Base-by-base conservation (phyloP, 768 basidiomycete genomes). In the Xanthoconium stramineum region DNA sequence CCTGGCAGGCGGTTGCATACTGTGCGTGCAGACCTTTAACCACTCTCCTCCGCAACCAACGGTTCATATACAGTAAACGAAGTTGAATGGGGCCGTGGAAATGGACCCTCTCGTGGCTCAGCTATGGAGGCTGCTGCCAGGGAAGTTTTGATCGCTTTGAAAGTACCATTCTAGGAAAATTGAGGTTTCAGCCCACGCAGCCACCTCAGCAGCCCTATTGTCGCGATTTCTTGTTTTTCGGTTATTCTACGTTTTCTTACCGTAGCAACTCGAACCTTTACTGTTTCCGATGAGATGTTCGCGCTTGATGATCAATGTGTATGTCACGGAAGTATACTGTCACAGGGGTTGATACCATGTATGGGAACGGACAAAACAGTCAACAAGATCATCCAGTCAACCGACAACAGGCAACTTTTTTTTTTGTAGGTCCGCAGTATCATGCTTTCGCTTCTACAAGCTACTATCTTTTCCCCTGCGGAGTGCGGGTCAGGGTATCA, bases 121-220 rank as follows among this genome's bases (percentile, higher is more conserved):
- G 66, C 66, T 19, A 68, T 47, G 62, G 66, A 69, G 28, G 54
- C 40, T n/a, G 66, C 66, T 10, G 62, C 66, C 33, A 17, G 46
- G 39, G 33, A 8, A 5, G 66, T 67, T 20, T 46, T 68, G 55
- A 54, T 52, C 10, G 60, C 65, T 40, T 42, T 60, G 49, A 36
- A 33, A 1, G 29, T 47, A 24, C 35, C 5, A 6, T 29, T 12
- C 24, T 42, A 20, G 38, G 36, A 33, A 3, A 4, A n/a, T 50
- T 53, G 51, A 54, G 14, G 15, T 5, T 39, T 28, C 7, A 39
- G 5, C 15, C 8, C 11, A 19, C 9, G 8, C 11, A 32, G 30
- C 30, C 11, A 17, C 15, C 4, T 50, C n/a, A 3, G 24, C 24
- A 24, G 24, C 29, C n/a, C 7, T 52, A 35, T 24, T 36, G 17